Evolutionary conservation across 1,284 basidiomycete genomes (phyloP).

Genomic region (Vanrija pseudolonga): DNA sequence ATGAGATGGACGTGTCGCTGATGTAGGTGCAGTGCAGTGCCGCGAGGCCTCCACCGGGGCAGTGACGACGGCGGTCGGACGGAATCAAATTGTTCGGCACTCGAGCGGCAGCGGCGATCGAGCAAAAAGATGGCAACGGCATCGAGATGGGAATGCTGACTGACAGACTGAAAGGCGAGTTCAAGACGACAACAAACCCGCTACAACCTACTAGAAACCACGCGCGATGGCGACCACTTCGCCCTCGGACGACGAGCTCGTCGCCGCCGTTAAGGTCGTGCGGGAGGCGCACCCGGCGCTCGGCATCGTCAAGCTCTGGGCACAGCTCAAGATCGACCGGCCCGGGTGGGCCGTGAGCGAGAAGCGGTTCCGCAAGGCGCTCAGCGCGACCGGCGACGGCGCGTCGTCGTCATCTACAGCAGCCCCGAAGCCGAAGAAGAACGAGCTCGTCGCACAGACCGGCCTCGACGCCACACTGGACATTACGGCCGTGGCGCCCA

Average conservation of each 20-base stretch:
- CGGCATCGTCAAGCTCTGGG: conserved; percentile 68
- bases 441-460: conserved; percentile 57
- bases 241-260: conserved; percentile 53
- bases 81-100: not conserved
- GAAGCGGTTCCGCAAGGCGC: conserved; percentile 67
- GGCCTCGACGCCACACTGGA: conserved; percentile 65
- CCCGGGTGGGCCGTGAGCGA: conserved; percentile 74
- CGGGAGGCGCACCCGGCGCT: conserved; percentile 59
- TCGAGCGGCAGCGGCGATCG: not conserved
- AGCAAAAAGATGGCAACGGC: not conserved
- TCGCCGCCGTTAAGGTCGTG: conserved; percentile 48
- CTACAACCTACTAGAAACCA: too few species aligned
- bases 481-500: conserved; percentile 59
- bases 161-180: not conserved
- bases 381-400: conserved; percentile 22
- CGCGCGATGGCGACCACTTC: not conserved
- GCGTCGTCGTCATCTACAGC: not conserved
- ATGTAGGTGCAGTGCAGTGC: not conserved
- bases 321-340: conserved; percentile 58
- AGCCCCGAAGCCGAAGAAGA: conserved; percentile 25
- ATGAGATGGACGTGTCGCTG: not conserved
- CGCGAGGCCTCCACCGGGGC: not conserved
- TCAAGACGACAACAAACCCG: not conserved
- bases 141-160: not conserved
- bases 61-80: not conserved